phyloP scores from a whole-genome alignment of 2,329 filamentous ascomycete genomes.

The Pyrenochaeta sp. region DNA sequence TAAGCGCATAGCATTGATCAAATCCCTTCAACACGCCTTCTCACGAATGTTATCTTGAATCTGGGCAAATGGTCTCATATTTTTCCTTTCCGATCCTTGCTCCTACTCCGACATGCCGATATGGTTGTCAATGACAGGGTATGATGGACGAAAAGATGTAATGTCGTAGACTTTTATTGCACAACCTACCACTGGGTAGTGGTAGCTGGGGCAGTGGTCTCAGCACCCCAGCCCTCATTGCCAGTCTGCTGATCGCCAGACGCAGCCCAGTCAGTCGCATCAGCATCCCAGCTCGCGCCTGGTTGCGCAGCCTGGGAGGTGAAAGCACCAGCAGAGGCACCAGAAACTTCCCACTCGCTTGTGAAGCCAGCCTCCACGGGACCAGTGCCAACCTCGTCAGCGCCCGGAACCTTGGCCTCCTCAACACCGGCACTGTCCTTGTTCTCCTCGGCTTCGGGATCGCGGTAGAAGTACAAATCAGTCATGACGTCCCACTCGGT shows the following conservation, averaged over 20 bases:
- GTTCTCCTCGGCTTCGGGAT: constrained; percentile 99
- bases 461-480: constrained; percentile 99
- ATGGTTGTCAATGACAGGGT: constrained; percentile 45
- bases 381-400: constrained; percentile 82
- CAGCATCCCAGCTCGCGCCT: constrained; percentile 71
- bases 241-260: constrained; percentile 58
- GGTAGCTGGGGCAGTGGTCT: constrained; percentile 45
- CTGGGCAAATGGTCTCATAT: constrained; percentile 31
- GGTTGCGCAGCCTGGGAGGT: constrained; percentile 62
- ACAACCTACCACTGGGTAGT: constrained; percentile 56
- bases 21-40: constrained; percentile 33
- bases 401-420: constrained; percentile 84
- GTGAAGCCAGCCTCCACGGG: constrained; percentile 83
- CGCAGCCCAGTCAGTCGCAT: constrained; percentile 74
- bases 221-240: constrained; percentile 62
- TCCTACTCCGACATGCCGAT: constrained; percentile 40
- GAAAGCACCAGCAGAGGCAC: constrained; percentile 71
- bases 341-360: constrained; percentile 85
- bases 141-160: constrained; percentile 30
- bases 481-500: constrained; percentile 99
- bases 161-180: constrained; percentile 20
- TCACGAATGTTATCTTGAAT: constrained; percentile 18
- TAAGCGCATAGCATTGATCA: constrained; percentile 73
- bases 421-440: constrained; percentile 85
- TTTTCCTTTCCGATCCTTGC: constrained; percentile 37